Evolutionary conservation across 73 alveolate species (phyloP).

Genomic region (Tetrahymena malaccensis): DNA sequence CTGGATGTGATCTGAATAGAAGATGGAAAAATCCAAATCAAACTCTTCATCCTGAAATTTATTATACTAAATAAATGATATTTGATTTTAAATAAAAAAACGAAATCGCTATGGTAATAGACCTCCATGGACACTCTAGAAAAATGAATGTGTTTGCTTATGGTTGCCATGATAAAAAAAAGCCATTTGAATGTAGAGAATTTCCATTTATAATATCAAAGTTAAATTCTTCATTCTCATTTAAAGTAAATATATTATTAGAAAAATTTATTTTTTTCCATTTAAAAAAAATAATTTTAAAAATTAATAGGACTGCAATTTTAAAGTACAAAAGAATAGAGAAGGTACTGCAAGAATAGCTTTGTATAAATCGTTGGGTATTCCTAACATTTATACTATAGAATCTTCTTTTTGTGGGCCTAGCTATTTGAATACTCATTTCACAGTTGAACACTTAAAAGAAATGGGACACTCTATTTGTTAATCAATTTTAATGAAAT

Average conservation of each 20-base stretch:
- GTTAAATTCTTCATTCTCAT: not conserved
- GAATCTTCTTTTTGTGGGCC: slow-evolving; percentile 87
- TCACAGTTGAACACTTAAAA: not conserved
- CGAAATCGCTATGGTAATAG: slow-evolving; percentile 45
- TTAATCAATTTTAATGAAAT: not conserved
- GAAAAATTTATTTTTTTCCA: not conserved
- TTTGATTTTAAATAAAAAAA: slow-evolving; percentile 6
- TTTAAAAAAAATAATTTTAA: slow-evolving; percentile 2
- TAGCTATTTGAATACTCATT: not conserved
- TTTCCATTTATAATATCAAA: not conserved
- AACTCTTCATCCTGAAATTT: not conserved
- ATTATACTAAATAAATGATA: not conserved
- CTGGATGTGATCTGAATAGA: slow-evolving; percentile 67
- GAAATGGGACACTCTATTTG: not conserved
- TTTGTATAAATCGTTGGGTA: slow-evolving; percentile 66
- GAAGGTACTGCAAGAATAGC: slow-evolving; percentile 88
- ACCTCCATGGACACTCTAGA: slow-evolving; percentile 70
- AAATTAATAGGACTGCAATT: slow-evolving; percentile 56
- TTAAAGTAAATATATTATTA: not conserved
- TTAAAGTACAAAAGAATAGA: slow-evolving; percentile 73
- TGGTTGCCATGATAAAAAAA: slow-evolving; percentile 35
- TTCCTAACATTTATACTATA: slow-evolving; percentile 74
- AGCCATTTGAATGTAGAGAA: not conserved
- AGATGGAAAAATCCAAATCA: slow-evolving; percentile 40
- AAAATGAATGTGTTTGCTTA: slow-evolving; percentile 55